These are phyloP conservation scores for Suillus paluster DNA, from an alignment of 768 basidiomycete species.

Conservation along the genomic window DNA sequence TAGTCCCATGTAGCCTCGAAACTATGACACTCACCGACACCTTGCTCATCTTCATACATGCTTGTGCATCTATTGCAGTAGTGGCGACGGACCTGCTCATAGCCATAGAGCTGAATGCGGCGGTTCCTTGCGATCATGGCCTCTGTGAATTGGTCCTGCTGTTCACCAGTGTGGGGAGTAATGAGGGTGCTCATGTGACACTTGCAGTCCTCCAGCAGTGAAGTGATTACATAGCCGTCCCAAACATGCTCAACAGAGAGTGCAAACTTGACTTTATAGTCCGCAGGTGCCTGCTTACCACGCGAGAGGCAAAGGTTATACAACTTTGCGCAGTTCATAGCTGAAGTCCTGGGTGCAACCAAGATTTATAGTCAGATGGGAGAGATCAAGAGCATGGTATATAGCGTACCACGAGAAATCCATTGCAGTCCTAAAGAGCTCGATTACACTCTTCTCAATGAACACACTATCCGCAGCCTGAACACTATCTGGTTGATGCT, in stretches of 20 bases:
- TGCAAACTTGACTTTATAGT: constrained; percentile 27
- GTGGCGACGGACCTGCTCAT: constrained; percentile 29
- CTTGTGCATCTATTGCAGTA: constrained; percentile 32
- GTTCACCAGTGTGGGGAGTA: constrained; percentile 30
- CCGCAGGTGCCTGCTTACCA: constrained; percentile 11
- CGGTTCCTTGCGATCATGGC: constrained; percentile 31
- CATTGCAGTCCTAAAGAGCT: constrained; percentile 16
- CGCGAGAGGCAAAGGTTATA: constrained; percentile 20
- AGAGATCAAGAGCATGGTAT: neutral
- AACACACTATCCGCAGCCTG: constrained; percentile 34
- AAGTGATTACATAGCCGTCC: constrained; percentile 32
- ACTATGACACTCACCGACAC: constrained; percentile 1
- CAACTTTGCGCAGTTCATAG: too few relatives aligned
- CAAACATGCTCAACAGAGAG: constrained; percentile 35
- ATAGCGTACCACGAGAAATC: neutral
- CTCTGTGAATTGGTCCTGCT: constrained; percentile 28
- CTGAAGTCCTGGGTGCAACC: too few relatives aligned
- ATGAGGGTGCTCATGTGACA: constrained; percentile 12
- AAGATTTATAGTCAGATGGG: neutral
- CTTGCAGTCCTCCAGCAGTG: constrained; percentile 29
- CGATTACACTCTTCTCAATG: constrained; percentile 22
- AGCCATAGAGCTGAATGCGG: constrained; percentile 25
- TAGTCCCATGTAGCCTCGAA: too few relatives aligned
- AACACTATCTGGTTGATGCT: constrained; percentile 21
- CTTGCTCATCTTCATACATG: constrained; percentile 12